phyloP scores from a whole-genome alignment of 805 yeast genomes.

The Kregervanrija delftensis region DNA sequence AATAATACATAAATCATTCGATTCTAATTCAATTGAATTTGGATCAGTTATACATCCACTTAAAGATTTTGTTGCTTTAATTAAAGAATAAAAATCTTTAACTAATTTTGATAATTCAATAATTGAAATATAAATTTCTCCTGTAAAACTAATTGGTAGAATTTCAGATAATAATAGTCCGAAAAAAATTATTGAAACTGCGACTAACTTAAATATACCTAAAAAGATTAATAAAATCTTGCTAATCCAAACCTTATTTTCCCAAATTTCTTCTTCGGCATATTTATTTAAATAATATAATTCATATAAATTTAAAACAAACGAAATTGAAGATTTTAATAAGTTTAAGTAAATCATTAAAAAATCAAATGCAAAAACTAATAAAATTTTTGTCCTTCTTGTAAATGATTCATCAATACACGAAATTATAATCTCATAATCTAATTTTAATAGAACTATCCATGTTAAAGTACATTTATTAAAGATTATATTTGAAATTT shows the following conservation, averaged over 20 bases:
- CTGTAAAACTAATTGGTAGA: slow-evolving; percentile 26
- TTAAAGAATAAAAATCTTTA: slow-evolving; percentile 31
- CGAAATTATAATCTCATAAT: slow-evolving; percentile 44
- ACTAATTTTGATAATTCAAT: slow-evolving; percentile 26
- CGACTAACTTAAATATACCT: slow-evolving; percentile 3
- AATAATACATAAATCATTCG: slow-evolving; percentile 72
- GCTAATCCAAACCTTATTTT: slow-evolving; percentile 52
- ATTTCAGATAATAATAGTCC: slow-evolving; percentile 33
- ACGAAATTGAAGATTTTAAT: slow-evolving; percentile 38
- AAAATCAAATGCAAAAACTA: slow-evolving; percentile 72
- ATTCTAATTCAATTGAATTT: slow-evolving; percentile 48
- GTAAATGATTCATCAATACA: slow-evolving; percentile 52
- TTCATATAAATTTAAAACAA: slow-evolving; percentile 50
- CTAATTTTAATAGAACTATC: slow-evolving; percentile 38
- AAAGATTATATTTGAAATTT: slow-evolving; percentile 18
- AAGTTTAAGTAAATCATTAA: slow-evolving; percentile 55
- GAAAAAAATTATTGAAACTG: slow-evolving; percentile 38
- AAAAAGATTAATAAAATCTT: slow-evolving; percentile 51
- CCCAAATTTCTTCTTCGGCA: slow-evolving; percentile 66
- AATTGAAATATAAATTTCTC: slow-evolving; percentile 25
- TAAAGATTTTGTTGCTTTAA: slow-evolving; percentile 48
- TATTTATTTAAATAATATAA: slow-evolving; percentile 35
- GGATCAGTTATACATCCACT: slow-evolving; percentile 62
- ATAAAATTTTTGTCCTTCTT: slow-evolving; percentile 47
- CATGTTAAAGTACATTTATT: slow-evolving; percentile 41